phyloP scores from a whole-genome alignment of 2,329 filamentous ascomycete species.

The Exophiala sideris region DNA sequence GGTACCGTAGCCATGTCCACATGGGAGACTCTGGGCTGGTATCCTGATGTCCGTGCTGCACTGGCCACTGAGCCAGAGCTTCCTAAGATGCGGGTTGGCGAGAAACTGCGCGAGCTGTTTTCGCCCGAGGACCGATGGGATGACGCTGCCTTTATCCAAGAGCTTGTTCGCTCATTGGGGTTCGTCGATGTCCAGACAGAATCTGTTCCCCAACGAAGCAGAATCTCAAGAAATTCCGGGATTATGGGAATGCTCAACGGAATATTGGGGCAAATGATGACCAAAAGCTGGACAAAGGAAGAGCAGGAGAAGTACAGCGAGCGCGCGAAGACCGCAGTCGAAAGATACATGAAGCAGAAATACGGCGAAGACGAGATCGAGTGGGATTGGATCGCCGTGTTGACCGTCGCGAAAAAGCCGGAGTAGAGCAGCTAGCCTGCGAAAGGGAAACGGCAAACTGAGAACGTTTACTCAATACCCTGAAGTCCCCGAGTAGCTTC shows the following conservation, averaged over 20 bases:
- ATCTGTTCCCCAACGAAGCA: conserved; percentile 3
- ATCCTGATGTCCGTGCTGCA: conserved; percentile 28
- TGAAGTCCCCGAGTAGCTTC: too few relatives aligned
- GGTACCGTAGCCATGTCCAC: conserved; percentile 36
- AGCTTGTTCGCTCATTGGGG: neutral
- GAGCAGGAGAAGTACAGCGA: conserved; percentile 11
- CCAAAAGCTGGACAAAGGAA: conserved; percentile 13
- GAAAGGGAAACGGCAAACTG: neutral
- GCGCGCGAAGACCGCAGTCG: conserved; percentile 7
- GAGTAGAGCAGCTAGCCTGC: neutral
- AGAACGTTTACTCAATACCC: neutral
- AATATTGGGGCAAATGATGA: conserved; percentile 6
- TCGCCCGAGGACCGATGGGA: conserved; percentile 8
- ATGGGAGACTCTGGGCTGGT: conserved; percentile 37
- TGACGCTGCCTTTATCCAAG: conserved; percentile 4
- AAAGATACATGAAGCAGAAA: conserved; percentile 16
- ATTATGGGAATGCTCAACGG: conserved; percentile 7
- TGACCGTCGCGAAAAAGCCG: conserved; percentile 33
- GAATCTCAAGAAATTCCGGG: conserved; percentile 1
- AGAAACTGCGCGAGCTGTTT: conserved; percentile 16
- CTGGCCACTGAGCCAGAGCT: conserved; percentile 30
- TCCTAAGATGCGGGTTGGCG: conserved; percentile 28
- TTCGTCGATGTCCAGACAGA: conserved; percentile 15
- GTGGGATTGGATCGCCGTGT: conserved; percentile 29
- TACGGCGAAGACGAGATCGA: conserved; percentile 16